Conservation (phyloP, 2,329 filamentous ascomycete genomes). For the Taxawa tesnikishii region DNA sequence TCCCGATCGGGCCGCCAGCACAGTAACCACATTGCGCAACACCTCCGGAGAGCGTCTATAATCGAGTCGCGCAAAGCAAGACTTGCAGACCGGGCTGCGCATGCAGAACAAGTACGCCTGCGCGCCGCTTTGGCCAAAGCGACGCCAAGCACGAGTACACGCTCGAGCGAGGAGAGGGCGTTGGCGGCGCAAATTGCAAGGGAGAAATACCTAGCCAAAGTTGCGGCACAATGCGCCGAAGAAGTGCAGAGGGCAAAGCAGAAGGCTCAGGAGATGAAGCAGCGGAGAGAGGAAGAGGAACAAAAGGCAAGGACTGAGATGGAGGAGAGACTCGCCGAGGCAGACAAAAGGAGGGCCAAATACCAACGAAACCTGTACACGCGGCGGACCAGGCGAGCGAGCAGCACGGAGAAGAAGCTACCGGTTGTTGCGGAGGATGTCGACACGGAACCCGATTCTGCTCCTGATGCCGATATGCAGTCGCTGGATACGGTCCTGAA, state of each 20-base stretch:
- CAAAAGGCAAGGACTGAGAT: conserved; percentile 59
- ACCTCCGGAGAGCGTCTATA: conserved; percentile 67
- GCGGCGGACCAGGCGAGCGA: conserved; percentile 26
- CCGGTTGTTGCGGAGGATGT: conserved; percentile 37
- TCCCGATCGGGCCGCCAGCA: conserved; percentile 45
- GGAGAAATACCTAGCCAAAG: conserved; percentile 70
- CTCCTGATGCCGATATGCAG: conserved; percentile 16
- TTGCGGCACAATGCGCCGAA: conserved; percentile 68
- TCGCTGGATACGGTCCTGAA: conserved; percentile 29
- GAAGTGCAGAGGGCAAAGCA: conserved; percentile 75
- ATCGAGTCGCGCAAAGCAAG: conserved; percentile 70
- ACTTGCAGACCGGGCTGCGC: conserved; percentile 66
- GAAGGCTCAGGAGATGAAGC: conserved; percentile 70
- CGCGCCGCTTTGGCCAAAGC: conserved; percentile 65
- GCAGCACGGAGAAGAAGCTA: conserved; percentile 36
- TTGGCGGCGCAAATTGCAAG: conserved; percentile 66
- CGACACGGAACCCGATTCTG: conserved; percentile 33
- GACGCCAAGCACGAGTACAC: conserved; percentile 43
- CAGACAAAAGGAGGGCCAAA: conserved; percentile 53
- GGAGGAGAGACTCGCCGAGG: conserved; percentile 69
- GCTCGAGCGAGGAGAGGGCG: conserved; percentile 61
- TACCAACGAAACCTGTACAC: conserved; percentile 37
- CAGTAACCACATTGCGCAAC: conserved; percentile 67
- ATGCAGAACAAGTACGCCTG: conserved; percentile 71
- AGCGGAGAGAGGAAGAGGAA: conserved; percentile 64